Evolutionary conservation across 768 basidiomycete genomes (phyloP).

Genomic region (Tulasnella sp.): DNA sequence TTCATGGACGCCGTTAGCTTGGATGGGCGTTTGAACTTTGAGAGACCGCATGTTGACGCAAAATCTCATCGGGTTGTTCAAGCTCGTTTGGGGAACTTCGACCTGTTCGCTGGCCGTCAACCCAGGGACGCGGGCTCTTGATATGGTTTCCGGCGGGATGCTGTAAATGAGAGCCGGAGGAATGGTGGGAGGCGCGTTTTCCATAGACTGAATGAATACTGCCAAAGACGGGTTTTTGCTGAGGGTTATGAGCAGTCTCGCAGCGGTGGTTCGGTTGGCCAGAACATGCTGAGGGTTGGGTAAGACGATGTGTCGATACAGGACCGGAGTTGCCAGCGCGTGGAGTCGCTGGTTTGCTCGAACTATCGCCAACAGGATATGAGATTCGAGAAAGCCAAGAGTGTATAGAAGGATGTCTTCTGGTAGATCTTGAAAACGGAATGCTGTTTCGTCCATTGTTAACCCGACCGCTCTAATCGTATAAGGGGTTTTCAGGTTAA

Average conservation of each 20-base stretch:
- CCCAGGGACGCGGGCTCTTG: background rate
- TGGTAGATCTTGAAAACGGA: background rate
- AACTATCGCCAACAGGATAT: background rate
- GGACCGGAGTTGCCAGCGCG: background rate
- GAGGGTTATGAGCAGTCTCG: background rate
- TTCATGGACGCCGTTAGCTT: background rate
- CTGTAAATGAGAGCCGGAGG: background rate
- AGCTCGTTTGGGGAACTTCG: background rate
- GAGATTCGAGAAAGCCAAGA: background rate
- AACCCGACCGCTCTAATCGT: too few relatives aligned
- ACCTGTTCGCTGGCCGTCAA: background rate
- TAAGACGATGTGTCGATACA: background rate
- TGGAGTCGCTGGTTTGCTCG: background rate
- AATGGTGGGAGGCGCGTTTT: background rate
- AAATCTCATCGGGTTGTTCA: background rate
- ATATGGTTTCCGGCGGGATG: too few relatives aligned
- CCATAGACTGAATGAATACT: background rate
- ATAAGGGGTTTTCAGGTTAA: too few relatives aligned
- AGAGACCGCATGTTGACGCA: background rate
- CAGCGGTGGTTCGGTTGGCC: background rate
- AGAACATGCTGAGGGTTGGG: background rate
- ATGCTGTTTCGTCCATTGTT: background rate
- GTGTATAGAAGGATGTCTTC: background rate
- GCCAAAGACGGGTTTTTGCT: background rate
- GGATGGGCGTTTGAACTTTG: background rate